phyloP scores from a whole-genome alignment of 1,139 yeast genomes.

The Scheffersomyces segobiensis region DNA sequence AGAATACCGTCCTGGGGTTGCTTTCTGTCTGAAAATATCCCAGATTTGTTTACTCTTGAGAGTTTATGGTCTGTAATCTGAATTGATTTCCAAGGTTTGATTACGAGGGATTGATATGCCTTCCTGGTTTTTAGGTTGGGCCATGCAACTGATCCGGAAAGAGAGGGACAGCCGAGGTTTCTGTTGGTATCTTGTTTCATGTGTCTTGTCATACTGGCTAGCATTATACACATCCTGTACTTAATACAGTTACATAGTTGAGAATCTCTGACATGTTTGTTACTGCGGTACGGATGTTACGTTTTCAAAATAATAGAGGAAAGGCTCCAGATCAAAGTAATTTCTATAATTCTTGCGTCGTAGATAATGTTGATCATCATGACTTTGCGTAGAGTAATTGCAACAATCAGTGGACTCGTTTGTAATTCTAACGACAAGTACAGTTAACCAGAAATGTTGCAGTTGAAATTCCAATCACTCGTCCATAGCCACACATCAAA shows the following conservation, averaged over 20 bases:
- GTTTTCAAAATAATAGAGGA: neutral
- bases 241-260: too few relatives aligned
- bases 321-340: neutral
- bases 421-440: too few relatives aligned
- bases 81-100: neutral
- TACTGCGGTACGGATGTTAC: neutral
- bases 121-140: neutral
- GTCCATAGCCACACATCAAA: neutral
- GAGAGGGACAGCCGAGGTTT: neutral
- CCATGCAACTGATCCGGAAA: neutral
- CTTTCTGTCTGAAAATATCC: neutral
- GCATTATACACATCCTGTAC: too few relatives aligned
- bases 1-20: neutral
- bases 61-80: neutral
- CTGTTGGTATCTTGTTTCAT: neutral
- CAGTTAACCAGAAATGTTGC: too few relatives aligned
- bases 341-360: neutral
- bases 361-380: too few relatives aligned
- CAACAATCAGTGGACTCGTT: too few relatives aligned
- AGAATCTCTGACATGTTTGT: too few relatives aligned
- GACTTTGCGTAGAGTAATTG: too few relatives aligned
- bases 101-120: neutral
- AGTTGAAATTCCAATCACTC: neutral
- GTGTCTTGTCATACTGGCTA: too few relatives aligned
- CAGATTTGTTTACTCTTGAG: neutral